Evolutionary conservation across 305 asterid genomes (phyloP).

Genomic region (Lippia alba): DNA sequence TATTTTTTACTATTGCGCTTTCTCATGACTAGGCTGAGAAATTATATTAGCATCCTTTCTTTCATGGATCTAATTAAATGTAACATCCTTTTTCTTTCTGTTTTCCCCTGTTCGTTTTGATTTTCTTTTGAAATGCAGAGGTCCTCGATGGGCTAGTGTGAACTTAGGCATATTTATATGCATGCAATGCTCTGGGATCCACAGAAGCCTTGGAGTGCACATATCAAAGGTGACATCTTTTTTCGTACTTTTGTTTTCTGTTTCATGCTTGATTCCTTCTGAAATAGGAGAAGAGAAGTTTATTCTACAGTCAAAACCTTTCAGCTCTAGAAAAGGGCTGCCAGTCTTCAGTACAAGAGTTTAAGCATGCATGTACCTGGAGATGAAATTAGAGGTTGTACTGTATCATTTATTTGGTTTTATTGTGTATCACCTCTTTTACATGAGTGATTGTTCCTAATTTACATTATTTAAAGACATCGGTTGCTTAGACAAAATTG

Average conservation of each 20-base stretch:
- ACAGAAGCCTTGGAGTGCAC: conserved; percentile 99
- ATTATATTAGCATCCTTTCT: conserved; percentile 13
- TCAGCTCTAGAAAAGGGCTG: conserved; percentile 13
- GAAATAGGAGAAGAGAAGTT: not conserved
- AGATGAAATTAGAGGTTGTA: conserved; percentile 17
- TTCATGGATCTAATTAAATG: conserved; percentile 23
- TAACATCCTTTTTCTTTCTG: not conserved
- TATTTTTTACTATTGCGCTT: conserved; percentile 28
- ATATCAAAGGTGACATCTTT: conserved; percentile 82
- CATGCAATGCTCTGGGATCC: conserved; percentile 99
- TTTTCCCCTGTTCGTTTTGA: not conserved
- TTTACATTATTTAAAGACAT: conserved; percentile 9
- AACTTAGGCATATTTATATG: conserved; percentile 97
- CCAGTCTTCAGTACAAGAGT: not conserved
- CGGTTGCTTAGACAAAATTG: conserved; percentile 10
- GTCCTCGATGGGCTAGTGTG: conserved; percentile 99
- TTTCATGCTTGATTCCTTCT: conserved; percentile 22
- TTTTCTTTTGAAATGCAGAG: conserved; percentile 58
- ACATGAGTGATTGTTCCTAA: not conserved
- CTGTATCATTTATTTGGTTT: not conserved
- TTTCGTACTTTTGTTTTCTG: conserved; percentile 15
- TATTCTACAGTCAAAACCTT: not conserved
- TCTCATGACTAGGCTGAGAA: conserved; percentile 9
- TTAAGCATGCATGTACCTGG: conserved; percentile 4
- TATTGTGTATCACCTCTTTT: conserved; percentile 1